These are phyloP conservation scores for Fimicolochytrium jonesii DNA, from an alignment of 192 early-diverging fungal genomes.

Conservation along the genomic window DNA sequence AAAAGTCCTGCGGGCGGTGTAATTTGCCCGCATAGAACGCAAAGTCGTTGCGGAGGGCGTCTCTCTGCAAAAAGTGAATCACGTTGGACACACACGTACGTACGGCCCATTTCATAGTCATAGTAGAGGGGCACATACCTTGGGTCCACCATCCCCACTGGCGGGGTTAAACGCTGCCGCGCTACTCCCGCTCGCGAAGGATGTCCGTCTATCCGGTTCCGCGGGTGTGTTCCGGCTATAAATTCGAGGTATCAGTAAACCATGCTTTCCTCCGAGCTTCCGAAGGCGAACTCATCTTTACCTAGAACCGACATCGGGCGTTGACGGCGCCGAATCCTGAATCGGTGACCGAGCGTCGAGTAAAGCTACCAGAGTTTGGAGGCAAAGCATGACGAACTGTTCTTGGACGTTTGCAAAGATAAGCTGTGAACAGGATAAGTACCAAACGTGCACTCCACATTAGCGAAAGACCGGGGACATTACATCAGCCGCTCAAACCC, in stretches of 20 bases:
- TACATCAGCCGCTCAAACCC: background rate
- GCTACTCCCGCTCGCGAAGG: constrained; percentile 12
- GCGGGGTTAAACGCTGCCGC: background rate
- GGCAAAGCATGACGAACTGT: constrained; percentile 62
- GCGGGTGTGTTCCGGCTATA: constrained; percentile 13
- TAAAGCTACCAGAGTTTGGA: constrained; percentile 65
- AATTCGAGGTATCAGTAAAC: too few species aligned
- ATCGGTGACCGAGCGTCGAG: constrained; percentile 59
- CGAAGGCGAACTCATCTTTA: too few species aligned
- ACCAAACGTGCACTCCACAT: background rate
- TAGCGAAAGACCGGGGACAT: background rate
- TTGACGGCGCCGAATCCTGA: too few species aligned
- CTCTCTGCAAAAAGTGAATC: constrained; percentile 12
- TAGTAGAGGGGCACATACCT: too few species aligned
- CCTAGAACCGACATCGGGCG: too few species aligned
- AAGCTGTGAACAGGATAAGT: too few species aligned
- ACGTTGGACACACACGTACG: too few species aligned
- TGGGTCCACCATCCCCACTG: too few species aligned
- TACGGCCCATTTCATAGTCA: too few species aligned
- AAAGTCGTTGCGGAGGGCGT: constrained; percentile 62
- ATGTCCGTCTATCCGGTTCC: constrained; percentile 4
- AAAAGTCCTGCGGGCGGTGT: constrained; percentile 78
- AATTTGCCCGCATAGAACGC: constrained; percentile 74
- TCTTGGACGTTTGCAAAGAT: constrained; percentile 70
- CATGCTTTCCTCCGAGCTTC: too few species aligned